Percentiles rank a stretch among this genome's conserved stretches.
phyloP scores from a whole-genome alignment of 306 rosid species.

The Castanea sativa region DNA sequence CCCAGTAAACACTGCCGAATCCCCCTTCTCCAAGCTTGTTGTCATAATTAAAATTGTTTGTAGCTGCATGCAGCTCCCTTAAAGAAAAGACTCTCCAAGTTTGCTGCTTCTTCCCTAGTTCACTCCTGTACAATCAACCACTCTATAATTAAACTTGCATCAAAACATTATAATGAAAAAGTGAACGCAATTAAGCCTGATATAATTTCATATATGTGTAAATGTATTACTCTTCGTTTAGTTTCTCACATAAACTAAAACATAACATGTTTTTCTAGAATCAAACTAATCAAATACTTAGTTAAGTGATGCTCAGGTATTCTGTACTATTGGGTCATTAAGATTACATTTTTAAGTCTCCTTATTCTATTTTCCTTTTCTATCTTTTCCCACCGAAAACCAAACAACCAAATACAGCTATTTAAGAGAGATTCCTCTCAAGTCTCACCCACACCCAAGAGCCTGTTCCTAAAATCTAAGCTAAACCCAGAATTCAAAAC shows the following conservation, averaged over 20 bases:
- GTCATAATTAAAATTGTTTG: slow-evolving; percentile 93
- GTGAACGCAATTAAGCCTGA: not conserved
- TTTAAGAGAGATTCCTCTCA: not conserved
- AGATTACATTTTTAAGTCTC: not conserved
- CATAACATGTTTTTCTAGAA: not conserved
- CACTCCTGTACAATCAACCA: slow-evolving; percentile 53
- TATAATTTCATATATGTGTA: not conserved
- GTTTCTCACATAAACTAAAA: slow-evolving; percentile 8
- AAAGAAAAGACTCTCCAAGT: slow-evolving; percentile 90
- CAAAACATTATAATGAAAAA: not conserved
- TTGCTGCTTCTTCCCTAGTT: slow-evolving; percentile 73
- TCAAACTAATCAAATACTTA: not conserved
- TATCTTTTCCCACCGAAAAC: not conserved
- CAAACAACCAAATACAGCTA: slow-evolving; percentile 8
- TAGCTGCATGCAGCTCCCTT: slow-evolving; percentile 92
- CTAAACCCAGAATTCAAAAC: slow-evolving; percentile 39
- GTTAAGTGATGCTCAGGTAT: not conserved
- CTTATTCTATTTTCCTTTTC: not conserved
- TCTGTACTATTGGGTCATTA: slow-evolving; percentile 4
- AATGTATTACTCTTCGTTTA: not conserved
- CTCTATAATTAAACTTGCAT: slow-evolving; percentile 10
- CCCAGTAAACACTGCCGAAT: slow-evolving; percentile 98
- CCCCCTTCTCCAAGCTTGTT: slow-evolving; percentile 99
- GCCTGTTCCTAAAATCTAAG: slow-evolving; percentile 16
- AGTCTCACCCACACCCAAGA: slow-evolving; percentile 7